Evolutionary conservation across 345 rosid genomes (phyloP).

Genomic region (Populus alba): DNA sequence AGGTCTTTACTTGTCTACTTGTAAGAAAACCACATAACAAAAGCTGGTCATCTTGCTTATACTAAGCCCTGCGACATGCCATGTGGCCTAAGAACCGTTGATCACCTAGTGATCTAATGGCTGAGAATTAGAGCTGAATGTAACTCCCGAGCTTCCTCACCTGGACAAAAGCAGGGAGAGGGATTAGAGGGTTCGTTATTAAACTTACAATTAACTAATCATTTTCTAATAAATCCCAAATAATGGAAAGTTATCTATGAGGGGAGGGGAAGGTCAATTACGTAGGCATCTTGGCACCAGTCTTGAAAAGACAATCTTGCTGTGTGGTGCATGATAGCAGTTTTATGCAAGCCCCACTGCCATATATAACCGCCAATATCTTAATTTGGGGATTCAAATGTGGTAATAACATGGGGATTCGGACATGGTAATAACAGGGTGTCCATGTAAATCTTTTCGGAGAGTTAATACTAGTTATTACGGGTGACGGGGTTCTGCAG

Average conservation of each 20-base stretch:
- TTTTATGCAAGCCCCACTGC: not conserved
- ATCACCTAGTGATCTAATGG: conserved; percentile 42
- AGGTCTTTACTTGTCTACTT: conserved; percentile 1
- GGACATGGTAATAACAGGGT: not conserved
- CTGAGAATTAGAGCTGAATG: conserved; percentile 23
- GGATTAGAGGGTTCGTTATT: conserved; percentile 45
- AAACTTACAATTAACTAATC: conserved; percentile 24
- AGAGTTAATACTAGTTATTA: conserved; percentile 11
- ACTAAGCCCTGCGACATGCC: conserved; percentile 39
- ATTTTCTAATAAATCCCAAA: not conserved
- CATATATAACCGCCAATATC: not conserved
- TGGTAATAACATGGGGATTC: not conserved
- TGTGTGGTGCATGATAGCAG: not conserved
- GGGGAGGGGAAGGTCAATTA: not conserved
- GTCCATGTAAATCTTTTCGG: not conserved
- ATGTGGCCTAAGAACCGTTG: conserved; percentile 30
- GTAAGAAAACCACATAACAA: conserved; percentile 23
- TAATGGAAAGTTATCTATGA: not conserved
- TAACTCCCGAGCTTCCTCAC: conserved; percentile 62
- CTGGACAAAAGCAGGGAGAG: conserved; percentile 21
- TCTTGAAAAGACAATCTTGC: not conserved
- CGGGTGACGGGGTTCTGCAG: conserved; percentile 16
- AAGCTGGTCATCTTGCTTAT: conserved; percentile 34
- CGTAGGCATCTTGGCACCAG: not conserved
- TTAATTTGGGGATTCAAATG: not conserved